Base-by-base conservation (phyloP, 495 filamentous ascomycete genomes). In the Hapsidospora chrysogenum region DNA sequence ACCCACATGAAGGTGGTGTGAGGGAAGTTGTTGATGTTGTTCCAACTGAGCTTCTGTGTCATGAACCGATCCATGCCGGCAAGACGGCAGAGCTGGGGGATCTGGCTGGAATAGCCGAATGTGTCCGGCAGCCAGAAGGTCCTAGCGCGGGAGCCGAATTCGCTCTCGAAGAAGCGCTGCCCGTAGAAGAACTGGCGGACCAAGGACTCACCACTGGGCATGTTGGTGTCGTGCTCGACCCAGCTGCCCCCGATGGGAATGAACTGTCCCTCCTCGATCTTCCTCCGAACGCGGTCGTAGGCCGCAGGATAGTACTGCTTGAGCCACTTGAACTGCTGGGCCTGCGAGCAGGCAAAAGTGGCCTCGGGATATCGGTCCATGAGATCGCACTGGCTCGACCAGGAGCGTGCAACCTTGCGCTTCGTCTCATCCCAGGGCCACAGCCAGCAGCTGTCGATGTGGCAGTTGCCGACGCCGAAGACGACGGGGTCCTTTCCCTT, bases 391-490 rank as follows among this genome's bases (percentile, higher is more conserved):
- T 97, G 89, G 50, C 81, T 93, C 2, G 85, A 82, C 87, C 89
- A 97, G 1, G 87, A 95, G 15, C 89, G 74, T 17, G 83, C 89
- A 5, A 95, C 77, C 61, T 97, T 97, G 39, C 89, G 78, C 53
- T 93, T 95, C 1, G 89, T 97, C 64, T 97, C 89, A n/a, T 84
- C 89, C 68, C 80, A 96, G 2, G 89, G 89, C 89, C 89, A 97
- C 8, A 97, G 62, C 89, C 89, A 97, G 56, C 86, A 94, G 17
- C 81, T 86, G 58, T 92, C 89, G 43, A 97, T 97, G 50, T 97
- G 89, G 45, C 89, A 97, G 57, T 97, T 79, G 3, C 89, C 89
- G 39, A 93, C 86, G 14, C 72, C 89, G 47, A 74, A 85, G 14
- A 95, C 84, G 32, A 89, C 63, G 0, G 81, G 71, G 20, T 78